Evolutionary conservation across 352 stramenopile species (phyloP).

Genomic region (Pythium guiyangense): DNA sequence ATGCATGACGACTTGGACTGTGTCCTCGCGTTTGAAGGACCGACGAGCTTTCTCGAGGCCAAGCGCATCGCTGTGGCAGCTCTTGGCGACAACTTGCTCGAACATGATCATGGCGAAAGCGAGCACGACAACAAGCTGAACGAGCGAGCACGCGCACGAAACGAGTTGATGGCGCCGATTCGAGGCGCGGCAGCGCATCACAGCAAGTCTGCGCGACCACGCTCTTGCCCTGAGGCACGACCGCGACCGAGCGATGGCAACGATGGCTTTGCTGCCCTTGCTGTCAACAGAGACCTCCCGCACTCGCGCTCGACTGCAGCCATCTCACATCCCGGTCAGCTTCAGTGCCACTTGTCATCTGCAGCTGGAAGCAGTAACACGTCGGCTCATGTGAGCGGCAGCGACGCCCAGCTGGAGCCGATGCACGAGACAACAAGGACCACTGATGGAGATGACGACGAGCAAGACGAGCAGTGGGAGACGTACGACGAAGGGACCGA

Average conservation of each 20-base stretch:
- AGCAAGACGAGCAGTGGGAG: conserved; percentile 3
- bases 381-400: not conserved
- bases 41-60: conserved; percentile 36
- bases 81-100: conserved; percentile 1
- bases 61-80: conserved; percentile 22
- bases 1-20: not conserved
- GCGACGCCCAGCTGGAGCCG: not conserved
- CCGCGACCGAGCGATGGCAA: not conserved
- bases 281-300: not conserved
- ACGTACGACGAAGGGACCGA: conserved; percentile 2
- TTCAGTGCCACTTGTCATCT: not conserved
- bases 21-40: conserved; percentile 26
- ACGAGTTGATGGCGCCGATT: not conserved
- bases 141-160: conserved; percentile 10
- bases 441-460: not conserved
- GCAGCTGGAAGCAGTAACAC: too few species aligned
- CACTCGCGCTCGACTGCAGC: conserved; percentile 1
- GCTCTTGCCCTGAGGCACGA: conserved; percentile 1
- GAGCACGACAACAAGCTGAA: not conserved
- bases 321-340: not conserved
- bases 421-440: not conserved
- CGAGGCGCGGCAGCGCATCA: not conserved
- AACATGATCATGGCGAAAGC: not conserved
- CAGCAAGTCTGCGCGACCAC: not conserved
- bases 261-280: not conserved